Conservation (phyloP, 2,329 filamentous ascomycete species). For the Xylaria sp. region DNA sequence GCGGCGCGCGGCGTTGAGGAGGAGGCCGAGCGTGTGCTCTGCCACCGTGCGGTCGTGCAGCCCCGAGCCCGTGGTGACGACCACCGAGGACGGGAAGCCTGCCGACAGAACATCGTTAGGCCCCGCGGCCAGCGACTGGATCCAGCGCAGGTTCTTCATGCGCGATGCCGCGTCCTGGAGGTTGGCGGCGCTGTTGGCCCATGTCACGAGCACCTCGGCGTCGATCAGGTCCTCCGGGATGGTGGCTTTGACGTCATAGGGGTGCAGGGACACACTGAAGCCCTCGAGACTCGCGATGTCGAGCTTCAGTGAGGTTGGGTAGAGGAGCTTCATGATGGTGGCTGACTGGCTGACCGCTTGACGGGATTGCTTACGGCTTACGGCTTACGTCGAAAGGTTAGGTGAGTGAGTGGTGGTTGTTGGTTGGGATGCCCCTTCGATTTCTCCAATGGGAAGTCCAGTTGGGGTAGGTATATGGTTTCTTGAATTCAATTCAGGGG, state of each 20-base stretch:
- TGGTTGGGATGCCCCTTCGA: background rate
- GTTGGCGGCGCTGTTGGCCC: constrained; percentile 69
- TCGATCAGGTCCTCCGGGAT: constrained; percentile 69
- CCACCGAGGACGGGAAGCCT: constrained; percentile 64
- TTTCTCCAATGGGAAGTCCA: background rate
- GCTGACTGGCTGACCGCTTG: background rate
- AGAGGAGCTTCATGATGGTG: constrained; percentile 70
- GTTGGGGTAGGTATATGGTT: background rate
- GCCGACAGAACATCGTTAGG: constrained; percentile 73
- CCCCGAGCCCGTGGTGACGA: constrained; percentile 71
- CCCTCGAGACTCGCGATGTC: constrained; percentile 66
- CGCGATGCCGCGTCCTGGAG: constrained; percentile 66
- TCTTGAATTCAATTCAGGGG: background rate
- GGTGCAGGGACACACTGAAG: constrained; percentile 66
- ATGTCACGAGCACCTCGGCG: constrained; percentile 70
- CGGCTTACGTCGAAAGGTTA: background rate
- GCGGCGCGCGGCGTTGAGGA: constrained; percentile 65
- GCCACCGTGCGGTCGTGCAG: constrained; percentile 73
- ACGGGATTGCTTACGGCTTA: background rate
- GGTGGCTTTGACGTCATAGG: constrained; percentile 67
- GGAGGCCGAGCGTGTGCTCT: constrained; percentile 70
- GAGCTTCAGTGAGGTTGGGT: constrained; percentile 71
- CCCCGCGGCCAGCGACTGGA: constrained; percentile 73
- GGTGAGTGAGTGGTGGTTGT: too few relatives aligned
- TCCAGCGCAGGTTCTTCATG: constrained; percentile 70